Percentiles rank a stretch among this genome's conserved stretches.
Conservation (phyloP, 768 basidiomycete genomes). For the Termitomyces titanicus region DNA sequence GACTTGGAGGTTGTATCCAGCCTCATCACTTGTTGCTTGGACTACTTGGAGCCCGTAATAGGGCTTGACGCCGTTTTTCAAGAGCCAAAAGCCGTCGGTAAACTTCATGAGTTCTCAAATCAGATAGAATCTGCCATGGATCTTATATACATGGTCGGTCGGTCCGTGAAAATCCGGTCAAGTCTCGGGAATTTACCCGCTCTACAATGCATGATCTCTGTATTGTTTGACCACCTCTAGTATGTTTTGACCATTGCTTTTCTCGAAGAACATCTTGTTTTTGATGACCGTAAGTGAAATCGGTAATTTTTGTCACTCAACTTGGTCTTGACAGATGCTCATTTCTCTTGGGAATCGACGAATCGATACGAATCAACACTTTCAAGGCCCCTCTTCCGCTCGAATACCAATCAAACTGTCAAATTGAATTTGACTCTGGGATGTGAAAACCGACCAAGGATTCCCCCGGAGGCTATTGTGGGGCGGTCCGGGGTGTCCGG, state of each 20-base stretch:
- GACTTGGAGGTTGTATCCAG: conserved; percentile 55
- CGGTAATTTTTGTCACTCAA: no score
- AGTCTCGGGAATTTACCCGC: neutral
- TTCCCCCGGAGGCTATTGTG: no score
- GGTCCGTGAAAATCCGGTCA: neutral
- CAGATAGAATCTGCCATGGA: neutral
- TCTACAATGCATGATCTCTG: neutral
- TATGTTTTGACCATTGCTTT: neutral
- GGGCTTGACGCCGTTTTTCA: conserved; percentile 58
- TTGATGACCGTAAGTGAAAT: no score
- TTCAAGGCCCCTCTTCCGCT: no score
- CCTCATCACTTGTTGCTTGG: conserved; percentile 37
- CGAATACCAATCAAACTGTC: no score
- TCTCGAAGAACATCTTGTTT: no score
- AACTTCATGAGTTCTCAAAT: conserved; percentile 53
- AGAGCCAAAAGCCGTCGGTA: conserved; percentile 72
- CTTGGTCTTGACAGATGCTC: no score
- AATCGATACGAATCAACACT: no score
- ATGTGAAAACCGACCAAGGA: no score
- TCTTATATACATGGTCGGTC: neutral
- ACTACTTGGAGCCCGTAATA: conserved; percentile 62
- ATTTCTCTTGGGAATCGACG: no score
- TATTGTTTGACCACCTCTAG: neutral
- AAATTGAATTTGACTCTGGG: no score
- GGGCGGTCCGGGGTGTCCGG: no score